Conservation (phyloP, 768 basidiomycete species). For the Termitomyces sp. region DNA sequence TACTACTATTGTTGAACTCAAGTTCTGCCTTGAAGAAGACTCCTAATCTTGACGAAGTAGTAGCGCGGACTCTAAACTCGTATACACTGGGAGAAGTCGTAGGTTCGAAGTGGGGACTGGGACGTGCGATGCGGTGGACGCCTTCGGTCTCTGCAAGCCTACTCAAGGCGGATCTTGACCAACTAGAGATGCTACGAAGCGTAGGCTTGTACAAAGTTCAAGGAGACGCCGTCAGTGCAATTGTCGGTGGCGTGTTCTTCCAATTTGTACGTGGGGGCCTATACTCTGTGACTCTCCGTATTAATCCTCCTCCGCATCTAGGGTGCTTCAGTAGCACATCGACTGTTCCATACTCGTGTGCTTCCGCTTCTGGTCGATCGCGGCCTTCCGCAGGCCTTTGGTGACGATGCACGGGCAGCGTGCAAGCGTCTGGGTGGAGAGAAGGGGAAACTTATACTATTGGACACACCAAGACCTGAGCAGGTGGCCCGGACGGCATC, state of each 20-base stretch:
- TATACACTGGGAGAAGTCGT: conserved; percentile 72
- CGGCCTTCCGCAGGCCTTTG: neutral
- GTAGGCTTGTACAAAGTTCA: conserved; percentile 37
- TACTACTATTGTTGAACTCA: conserved; percentile 67
- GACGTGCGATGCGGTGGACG: conserved; percentile 72
- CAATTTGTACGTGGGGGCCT: conserved; percentile 60
- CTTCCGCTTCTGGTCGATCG: neutral
- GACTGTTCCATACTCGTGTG: neutral
- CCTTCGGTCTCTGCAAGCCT: conserved; percentile 45
- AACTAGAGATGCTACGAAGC: conserved; percentile 44
- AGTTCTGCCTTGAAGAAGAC: conserved; percentile 39
- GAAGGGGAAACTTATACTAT: conserved; percentile 28
- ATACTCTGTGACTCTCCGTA: neutral
- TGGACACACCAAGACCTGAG: conserved; percentile 2
- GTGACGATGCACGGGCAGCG: neutral
- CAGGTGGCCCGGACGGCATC: conserved; percentile 1
- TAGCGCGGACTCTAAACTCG: conserved; percentile 58
- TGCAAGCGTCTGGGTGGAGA: conserved; percentile 44
- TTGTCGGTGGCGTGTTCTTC: conserved; percentile 38
- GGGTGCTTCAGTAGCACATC: conserved; percentile 1
- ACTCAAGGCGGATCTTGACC: conserved; percentile 25
- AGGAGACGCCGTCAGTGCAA: conserved; percentile 6
- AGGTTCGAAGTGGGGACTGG: conserved; percentile 65
- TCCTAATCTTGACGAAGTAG: conserved; percentile 58
- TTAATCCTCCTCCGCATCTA: neutral